These are phyloP conservation scores for Daldinia sp. DNA, from an alignment of 2,329 filamentous ascomycete species.

Conservation along the genomic window DNA sequence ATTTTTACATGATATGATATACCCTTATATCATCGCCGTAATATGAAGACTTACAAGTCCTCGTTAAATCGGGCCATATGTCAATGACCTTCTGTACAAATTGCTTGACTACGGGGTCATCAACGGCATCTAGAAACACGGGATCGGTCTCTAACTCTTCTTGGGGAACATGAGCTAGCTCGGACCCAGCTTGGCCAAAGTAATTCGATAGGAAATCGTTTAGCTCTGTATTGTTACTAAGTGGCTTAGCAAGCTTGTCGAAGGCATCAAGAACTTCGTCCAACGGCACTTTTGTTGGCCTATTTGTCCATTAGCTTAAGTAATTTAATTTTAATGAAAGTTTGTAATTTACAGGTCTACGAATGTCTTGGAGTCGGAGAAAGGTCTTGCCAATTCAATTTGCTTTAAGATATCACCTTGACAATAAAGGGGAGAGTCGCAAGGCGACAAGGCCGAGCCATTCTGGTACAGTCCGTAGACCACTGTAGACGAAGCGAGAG, in stretches of 20 bases:
- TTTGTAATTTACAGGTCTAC: constrained; percentile 68
- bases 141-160: constrained; percentile 64
- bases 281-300: constrained; percentile 67
- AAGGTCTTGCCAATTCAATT: constrained; percentile 70
- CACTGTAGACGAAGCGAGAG: constrained; percentile 34
- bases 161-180: constrained; percentile 63
- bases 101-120: constrained; percentile 65
- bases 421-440: constrained; percentile 74
- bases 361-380: constrained; percentile 74
- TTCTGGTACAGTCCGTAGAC: constrained; percentile 63
- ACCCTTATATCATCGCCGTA: neutral
- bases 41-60: constrained; percentile 52
- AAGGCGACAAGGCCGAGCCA: constrained; percentile 68
- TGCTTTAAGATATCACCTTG: constrained; percentile 69
- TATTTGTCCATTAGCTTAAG: constrained; percentile 41
- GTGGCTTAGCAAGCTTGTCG: constrained; percentile 64
- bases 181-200: constrained; percentile 70
- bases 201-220: constrained; percentile 68
- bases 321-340: neutral
- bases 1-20: neutral
- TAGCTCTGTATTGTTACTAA: constrained; percentile 69
- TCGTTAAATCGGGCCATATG: constrained; percentile 74
- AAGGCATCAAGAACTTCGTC: constrained; percentile 69
- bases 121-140: constrained; percentile 63
- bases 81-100: constrained; percentile 71